A percentile compares a stretch with the other conserved stretches of the same genome.
Evolutionary conservation across 257 asterid genomes (phyloP).

Genomic region (Forsythia suspensa): DNA sequence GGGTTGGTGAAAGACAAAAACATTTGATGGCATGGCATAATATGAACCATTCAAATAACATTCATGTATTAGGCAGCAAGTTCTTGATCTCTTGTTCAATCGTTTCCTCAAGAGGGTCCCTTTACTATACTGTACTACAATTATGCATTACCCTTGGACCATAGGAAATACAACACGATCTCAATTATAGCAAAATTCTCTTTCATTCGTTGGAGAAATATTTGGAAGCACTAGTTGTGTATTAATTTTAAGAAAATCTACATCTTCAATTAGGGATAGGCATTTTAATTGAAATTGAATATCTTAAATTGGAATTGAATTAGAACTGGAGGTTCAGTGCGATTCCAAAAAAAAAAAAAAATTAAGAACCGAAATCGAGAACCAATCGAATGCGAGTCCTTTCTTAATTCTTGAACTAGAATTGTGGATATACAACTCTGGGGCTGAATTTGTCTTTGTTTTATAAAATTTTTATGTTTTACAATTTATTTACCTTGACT

Average conservation of each 20-base stretch:
- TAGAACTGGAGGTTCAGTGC: too few relatives aligned
- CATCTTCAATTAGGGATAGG: neutral
- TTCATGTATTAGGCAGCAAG: constrained; percentile 31
- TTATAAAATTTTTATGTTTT: too few relatives aligned
- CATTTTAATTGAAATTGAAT: too few relatives aligned
- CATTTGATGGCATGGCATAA: constrained; percentile 20
- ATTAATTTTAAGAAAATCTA: neutral
- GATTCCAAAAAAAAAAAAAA: too few relatives aligned
- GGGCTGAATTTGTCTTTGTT: too few relatives aligned
- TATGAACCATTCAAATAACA: constrained; percentile 27
- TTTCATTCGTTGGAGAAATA: neutral
- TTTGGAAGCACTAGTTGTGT: neutral
- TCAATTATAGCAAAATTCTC: neutral
- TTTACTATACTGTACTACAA: constrained; percentile 7
- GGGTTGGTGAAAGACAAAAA: constrained; percentile 30
- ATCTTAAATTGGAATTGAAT: too few relatives aligned
- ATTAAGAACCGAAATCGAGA: too few relatives aligned
- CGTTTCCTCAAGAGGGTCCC: constrained; percentile 19
- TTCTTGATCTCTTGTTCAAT: neutral
- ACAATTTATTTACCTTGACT: too few relatives aligned
- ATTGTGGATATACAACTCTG: too few relatives aligned
- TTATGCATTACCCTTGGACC: constrained; percentile 16
- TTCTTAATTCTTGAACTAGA: too few relatives aligned
- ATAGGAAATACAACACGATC: constrained; percentile 3
- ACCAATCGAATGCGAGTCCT: too few relatives aligned